phyloP scores from a whole-genome alignment of 2,329 filamentous ascomycete species.

The Epicoccum nigrum region DNA sequence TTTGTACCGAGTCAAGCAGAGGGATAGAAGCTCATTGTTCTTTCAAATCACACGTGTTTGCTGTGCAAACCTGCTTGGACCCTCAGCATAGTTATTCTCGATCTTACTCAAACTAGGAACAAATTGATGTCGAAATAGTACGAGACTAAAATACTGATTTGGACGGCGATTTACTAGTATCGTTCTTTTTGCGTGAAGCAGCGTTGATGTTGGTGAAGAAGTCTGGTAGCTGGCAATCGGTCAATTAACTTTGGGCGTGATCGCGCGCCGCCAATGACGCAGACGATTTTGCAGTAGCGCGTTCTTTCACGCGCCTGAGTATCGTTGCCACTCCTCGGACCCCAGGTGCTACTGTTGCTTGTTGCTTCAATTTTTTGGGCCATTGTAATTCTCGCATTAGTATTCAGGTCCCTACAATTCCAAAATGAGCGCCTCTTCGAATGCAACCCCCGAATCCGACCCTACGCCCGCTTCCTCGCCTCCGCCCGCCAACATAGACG shows the following conservation, averaged over 20 bases:
- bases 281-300: conserved; percentile 31
- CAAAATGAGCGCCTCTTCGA: conserved; percentile 35
- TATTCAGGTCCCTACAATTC: neutral
- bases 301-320: conserved; percentile 25
- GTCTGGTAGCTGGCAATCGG: neutral
- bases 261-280: conserved; percentile 37
- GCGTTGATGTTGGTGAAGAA: no score
- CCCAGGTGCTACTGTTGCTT: conserved; percentile 1
- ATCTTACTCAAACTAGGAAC: no score
- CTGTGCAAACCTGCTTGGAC: no score
- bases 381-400: neutral
- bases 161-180: no score
- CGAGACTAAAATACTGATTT: no score
- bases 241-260: conserved; percentile 29
- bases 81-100: no score
- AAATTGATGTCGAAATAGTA: no score
- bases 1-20: no score
- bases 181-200: no score
- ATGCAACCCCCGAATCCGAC: conserved; percentile 29
- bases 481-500: conserved; percentile 38
- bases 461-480: conserved; percentile 45
- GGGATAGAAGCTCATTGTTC: no score
- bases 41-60: no score
- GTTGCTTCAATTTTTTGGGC: neutral
- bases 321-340: conserved; percentile 14